These are phyloP conservation scores for Cytospora paraplurivora DNA, from an alignment of 2,329 filamentous ascomycete species.

Conservation along the genomic window DNA sequence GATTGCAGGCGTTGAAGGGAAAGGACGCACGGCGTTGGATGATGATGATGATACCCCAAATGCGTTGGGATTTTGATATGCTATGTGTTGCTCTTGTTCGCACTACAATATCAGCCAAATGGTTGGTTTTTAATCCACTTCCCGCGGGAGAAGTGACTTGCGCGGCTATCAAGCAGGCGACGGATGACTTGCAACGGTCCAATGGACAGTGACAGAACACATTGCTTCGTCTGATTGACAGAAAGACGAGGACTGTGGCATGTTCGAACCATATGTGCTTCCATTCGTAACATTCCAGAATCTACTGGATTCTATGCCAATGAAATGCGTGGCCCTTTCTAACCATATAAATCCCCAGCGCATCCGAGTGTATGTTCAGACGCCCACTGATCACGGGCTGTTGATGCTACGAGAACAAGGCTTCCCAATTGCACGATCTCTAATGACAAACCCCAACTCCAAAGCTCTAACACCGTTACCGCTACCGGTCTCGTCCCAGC, in stretches of 20 bases:
- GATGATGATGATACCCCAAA: background rate
- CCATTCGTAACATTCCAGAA: no score
- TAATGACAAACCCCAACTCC: background rate
- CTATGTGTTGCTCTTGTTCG: background rate
- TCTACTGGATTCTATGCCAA: background rate
- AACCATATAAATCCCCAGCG: background rate
- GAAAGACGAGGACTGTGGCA: no score
- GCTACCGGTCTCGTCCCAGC: constrained; percentile 67
- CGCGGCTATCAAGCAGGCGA: no score
- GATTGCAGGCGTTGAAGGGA: background rate
- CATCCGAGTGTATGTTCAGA: background rate
- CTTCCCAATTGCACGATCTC: constrained; percentile 4
- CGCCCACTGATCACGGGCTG: no score
- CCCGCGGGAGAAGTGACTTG: no score
- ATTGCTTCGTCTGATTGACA: no score
- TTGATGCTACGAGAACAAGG: constrained; percentile 1
- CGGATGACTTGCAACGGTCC: no score
- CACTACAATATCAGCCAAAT: no score
- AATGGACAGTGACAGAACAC: no score
- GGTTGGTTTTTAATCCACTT: no score
- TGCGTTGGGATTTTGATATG: background rate
- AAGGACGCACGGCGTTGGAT: constrained; percentile 3
- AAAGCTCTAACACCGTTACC: background rate
- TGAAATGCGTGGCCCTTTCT: background rate
- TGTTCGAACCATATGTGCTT: no score